These are phyloP conservation scores for Lophium mytilinum DNA, from an alignment of 495 filamentous ascomycete genomes.

Conservation along the genomic window DNA sequence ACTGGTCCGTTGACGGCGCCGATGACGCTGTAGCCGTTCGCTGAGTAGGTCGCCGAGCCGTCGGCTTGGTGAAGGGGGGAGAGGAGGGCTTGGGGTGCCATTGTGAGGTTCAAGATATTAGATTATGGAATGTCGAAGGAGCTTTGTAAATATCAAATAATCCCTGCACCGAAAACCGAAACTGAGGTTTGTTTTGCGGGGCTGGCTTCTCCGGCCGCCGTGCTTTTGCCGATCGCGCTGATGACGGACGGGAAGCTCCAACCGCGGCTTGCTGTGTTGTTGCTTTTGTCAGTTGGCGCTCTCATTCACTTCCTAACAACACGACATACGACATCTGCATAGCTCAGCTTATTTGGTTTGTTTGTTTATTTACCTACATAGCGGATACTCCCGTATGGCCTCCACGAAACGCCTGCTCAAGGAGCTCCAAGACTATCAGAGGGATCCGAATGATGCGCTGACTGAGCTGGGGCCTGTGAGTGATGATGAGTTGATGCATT, in stretches of 20 bases:
- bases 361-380: background rate
- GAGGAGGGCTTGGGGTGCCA: slow-evolving; percentile 16
- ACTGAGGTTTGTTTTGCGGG: background rate
- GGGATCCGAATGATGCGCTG: slow-evolving; percentile 47
- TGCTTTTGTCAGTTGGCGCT: background rate
- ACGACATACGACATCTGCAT: background rate
- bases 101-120: background rate
- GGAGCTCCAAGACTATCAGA: slow-evolving; percentile 54
- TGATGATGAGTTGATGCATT: slow-evolving; percentile 63
- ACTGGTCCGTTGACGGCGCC: slow-evolving; percentile 88
- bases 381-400: slow-evolving; percentile 6
- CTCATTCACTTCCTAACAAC: background rate
- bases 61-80: slow-evolving; percentile 60
- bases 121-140: background rate
- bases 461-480: slow-evolving; percentile 56
- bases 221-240: background rate
- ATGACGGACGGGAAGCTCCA: background rate
- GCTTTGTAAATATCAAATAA: background rate
- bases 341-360: no score
- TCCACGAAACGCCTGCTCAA: slow-evolving; percentile 54
- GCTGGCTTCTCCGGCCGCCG: background rate
- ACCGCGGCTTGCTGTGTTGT: background rate
- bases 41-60: slow-evolving; percentile 77
- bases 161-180: background rate
- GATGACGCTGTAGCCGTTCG: slow-evolving; percentile 70